Percentiles rank a stretch among this genome's conserved stretches.
Conservation (phyloP, 345 rosid genomes). For the Citropsis articulata region DNA sequence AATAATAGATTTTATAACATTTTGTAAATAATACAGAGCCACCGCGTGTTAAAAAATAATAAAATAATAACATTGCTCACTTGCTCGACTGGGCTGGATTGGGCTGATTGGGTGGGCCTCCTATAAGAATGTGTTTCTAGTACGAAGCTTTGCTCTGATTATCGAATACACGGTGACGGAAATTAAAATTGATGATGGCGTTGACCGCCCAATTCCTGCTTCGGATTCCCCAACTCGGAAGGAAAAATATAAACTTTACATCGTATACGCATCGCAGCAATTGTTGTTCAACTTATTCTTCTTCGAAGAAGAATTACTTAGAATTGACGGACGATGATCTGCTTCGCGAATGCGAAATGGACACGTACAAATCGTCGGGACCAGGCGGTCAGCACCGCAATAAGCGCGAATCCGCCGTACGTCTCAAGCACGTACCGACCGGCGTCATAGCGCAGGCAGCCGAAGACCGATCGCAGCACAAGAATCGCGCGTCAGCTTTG, state of each 20-base stretch:
- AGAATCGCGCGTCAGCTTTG: conserved; percentile 82
- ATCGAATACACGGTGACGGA: background rate
- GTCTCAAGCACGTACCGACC: conserved; percentile 83
- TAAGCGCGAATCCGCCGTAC: conserved; percentile 92
- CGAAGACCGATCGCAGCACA: conserved; percentile 94
- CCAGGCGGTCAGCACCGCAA: conserved; percentile 99
- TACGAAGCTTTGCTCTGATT: background rate
- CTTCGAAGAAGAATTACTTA: conserved; percentile 27
- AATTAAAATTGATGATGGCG: background rate
- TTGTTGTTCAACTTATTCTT: background rate
- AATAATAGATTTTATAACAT: too few relatives aligned
- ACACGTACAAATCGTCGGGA: conserved; percentile 71
- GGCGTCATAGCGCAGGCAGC: conserved; percentile 80
- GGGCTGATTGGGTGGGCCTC: background rate
- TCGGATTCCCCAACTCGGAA: background rate
- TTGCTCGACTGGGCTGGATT: background rate
- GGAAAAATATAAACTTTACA: background rate
- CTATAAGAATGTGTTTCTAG: background rate
- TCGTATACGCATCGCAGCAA: background rate
- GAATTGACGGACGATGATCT: conserved; percentile 65
- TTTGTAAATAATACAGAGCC: too few relatives aligned
- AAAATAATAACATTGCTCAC: too few relatives aligned
- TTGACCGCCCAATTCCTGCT: conserved; percentile 9
- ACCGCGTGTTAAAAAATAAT: too few relatives aligned
- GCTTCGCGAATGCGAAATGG: conserved; percentile 72